phyloP scores from a whole-genome alignment of 2,329 filamentous ascomycete species.

The Aspergillus bombycis region DNA sequence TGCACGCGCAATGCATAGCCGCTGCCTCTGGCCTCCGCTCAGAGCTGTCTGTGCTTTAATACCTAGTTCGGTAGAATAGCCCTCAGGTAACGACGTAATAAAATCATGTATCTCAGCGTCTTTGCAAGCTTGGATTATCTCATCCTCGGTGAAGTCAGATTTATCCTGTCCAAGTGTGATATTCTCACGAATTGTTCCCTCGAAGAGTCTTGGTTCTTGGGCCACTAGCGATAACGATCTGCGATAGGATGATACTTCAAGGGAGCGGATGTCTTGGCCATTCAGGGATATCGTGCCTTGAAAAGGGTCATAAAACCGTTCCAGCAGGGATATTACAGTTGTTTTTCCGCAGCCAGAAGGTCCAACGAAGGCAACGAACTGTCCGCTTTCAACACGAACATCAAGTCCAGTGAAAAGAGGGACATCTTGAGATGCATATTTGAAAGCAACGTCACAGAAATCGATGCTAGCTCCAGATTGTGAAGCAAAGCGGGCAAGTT shows the following conservation, averaged over 20 bases:
- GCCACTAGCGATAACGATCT: slow-evolving; percentile 37
- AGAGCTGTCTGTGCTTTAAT: slow-evolving; percentile 53
- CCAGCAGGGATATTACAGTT: slow-evolving; percentile 65
- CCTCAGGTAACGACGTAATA: slow-evolving; percentile 55
- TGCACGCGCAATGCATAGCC: slow-evolving; percentile 59
- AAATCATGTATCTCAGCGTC: slow-evolving; percentile 59
- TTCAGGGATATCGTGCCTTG: slow-evolving; percentile 44
- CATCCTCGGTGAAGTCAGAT: slow-evolving; percentile 38
- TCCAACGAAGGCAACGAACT: slow-evolving; percentile 61
- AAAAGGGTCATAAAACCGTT: slow-evolving; percentile 70
- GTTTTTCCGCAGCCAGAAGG: slow-evolving; percentile 66
- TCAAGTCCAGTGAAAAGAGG: slow-evolving; percentile 36
- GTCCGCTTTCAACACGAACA: slow-evolving; percentile 47
- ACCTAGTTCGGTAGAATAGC: slow-evolving; percentile 53
- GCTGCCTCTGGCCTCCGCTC: slow-evolving; percentile 60
- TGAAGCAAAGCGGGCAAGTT: not conserved
- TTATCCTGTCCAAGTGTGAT: slow-evolving; percentile 49
- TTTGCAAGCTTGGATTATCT: slow-evolving; percentile 51
- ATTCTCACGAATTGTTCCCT: slow-evolving; percentile 52
- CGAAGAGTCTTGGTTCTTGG: slow-evolving; percentile 51
- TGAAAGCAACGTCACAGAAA: slow-evolving; percentile 38
- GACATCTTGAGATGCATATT: slow-evolving; percentile 38
- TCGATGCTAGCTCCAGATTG: slow-evolving; percentile 23
- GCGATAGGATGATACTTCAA: slow-evolving; percentile 37
- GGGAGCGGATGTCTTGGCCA: slow-evolving; percentile 31